Evolutionary conservation across 352 stramenopile species (phyloP).

Genomic region (Pythium brachiatum): DNA sequence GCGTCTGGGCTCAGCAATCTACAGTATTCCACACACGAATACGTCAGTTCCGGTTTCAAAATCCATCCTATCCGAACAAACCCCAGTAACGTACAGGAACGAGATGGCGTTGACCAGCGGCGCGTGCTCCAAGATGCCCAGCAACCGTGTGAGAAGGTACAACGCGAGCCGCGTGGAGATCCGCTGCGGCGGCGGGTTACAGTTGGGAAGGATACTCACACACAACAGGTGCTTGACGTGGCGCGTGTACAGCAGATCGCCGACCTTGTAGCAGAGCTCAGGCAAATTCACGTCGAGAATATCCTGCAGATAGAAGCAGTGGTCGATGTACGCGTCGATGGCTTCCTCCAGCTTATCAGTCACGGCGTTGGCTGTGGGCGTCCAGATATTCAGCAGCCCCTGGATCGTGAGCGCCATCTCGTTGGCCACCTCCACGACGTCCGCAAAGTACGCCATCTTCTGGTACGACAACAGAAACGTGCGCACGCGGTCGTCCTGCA

Average conservation of each 20-base stretch:
- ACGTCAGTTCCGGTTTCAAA: not conserved
- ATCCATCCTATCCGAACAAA: not conserved
- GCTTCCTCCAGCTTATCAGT: slow-evolving; percentile 80
- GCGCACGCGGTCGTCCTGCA: slow-evolving; percentile 72
- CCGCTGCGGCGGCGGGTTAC: slow-evolving; percentile 61
- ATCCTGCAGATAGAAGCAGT: slow-evolving; percentile 86
- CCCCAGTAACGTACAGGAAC: slow-evolving; percentile 51
- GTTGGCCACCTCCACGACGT: slow-evolving; percentile 74
- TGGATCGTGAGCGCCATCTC: slow-evolving; percentile 78
- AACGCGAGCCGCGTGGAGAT: slow-evolving; percentile 75
- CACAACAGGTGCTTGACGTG: slow-evolving; percentile 71
- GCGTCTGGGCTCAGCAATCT: slow-evolving; percentile 63
- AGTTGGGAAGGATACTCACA: slow-evolving; percentile 75
- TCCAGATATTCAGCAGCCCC: slow-evolving; percentile 65
- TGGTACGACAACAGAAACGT: slow-evolving; percentile 73
- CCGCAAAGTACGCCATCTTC: slow-evolving; percentile 75
- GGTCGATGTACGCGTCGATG: slow-evolving; percentile 79
- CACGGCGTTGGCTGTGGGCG: slow-evolving; percentile 25
- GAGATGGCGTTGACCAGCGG: slow-evolving; percentile 76
- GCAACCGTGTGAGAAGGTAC: slow-evolving; percentile 68
- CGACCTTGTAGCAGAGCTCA: slow-evolving; percentile 80
- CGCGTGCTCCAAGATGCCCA: slow-evolving; percentile 78
- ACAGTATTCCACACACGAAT: not conserved
- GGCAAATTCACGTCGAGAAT: slow-evolving; percentile 80
- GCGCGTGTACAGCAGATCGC: slow-evolving; percentile 62